These are phyloP conservation scores for Alternaria longipes DNA, from an alignment of 2,329 filamentous ascomycete genomes.

Conservation along the genomic window DNA sequence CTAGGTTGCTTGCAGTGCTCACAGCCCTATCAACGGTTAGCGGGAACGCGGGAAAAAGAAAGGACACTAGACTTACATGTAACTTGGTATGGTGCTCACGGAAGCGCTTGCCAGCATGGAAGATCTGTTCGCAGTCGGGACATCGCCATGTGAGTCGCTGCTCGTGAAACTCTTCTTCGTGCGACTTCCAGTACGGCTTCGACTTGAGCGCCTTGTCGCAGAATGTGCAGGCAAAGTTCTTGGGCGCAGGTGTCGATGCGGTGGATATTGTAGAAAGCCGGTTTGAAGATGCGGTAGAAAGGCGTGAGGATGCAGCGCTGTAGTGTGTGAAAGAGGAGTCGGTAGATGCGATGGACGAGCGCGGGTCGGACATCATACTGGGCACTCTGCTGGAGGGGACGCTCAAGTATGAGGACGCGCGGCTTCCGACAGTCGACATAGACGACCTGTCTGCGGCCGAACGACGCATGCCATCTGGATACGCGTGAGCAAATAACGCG, in stretches of 20 bases:
- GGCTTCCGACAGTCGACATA: conserved; percentile 49
- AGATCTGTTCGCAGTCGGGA: conserved; percentile 73
- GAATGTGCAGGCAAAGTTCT: conserved; percentile 57
- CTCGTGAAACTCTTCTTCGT: conserved; percentile 75
- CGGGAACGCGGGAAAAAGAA: neutral
- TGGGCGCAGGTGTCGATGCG: conserved; percentile 43
- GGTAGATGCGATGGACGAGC: conserved; percentile 50
- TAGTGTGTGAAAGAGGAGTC: conserved; percentile 51
- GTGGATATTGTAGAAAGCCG: conserved; percentile 49
- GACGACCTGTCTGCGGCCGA: conserved; percentile 47
- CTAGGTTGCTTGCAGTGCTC: conserved; percentile 72
- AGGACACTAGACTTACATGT: conserved; percentile 57
- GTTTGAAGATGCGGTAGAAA: conserved; percentile 48
- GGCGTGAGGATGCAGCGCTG: conserved; percentile 48
- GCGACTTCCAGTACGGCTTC: conserved; percentile 75
- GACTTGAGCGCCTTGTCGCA: conserved; percentile 72
- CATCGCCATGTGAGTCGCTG: conserved; percentile 73
- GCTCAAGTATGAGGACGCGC: conserved; percentile 49
- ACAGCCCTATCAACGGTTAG: conserved; percentile 56
- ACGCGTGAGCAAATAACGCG: conserved; percentile 32
- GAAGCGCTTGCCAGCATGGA: conserved; percentile 74
- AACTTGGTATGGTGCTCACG: conserved; percentile 73
- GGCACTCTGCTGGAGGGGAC: conserved; percentile 51
- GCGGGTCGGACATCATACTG: conserved; percentile 49
- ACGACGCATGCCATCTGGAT: conserved; percentile 48